phyloP scores from a whole-genome alignment of 202 grass and related monocot species.

The Carex arenaria region DNA sequence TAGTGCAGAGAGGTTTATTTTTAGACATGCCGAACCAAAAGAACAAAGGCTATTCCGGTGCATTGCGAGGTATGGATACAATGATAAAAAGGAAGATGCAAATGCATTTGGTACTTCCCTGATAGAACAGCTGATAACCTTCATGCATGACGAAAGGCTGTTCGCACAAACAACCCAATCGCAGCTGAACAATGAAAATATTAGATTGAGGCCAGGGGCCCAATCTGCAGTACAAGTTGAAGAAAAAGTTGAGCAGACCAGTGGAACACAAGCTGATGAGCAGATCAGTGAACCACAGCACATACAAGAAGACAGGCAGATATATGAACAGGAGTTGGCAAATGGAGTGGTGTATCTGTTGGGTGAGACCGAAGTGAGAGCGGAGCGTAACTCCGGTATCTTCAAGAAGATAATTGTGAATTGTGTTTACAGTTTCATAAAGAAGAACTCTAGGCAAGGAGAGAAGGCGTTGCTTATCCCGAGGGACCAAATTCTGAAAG shows the following conservation, averaged over 20 bases:
- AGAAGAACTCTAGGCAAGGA: constrained; percentile 54
- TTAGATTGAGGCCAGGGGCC: not conserved
- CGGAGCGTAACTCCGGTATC: constrained; percentile 28
- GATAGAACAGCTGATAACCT: constrained; percentile 40
- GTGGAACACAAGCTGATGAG: not conserved
- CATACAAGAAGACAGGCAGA: constrained; percentile 24
- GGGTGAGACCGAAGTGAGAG: constrained; percentile 48
- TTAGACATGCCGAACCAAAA: constrained; percentile 41
- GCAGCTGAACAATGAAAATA: not conserved
- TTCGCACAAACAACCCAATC: constrained; percentile 18
- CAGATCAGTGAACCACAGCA: not conserved
- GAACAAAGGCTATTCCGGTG: constrained; percentile 42
- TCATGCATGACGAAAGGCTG: constrained; percentile 35
- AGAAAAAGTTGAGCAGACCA: not conserved
- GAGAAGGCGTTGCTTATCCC: constrained; percentile 43
- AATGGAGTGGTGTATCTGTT: constrained; percentile 66
- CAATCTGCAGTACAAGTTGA: not conserved
- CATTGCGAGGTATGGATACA: constrained; percentile 61
- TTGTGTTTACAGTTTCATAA: constrained; percentile 57
- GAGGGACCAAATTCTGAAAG: constrained; percentile 55
- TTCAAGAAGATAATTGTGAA: constrained; percentile 52
- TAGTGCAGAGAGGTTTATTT: constrained; percentile 45
- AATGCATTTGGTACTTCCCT: constrained; percentile 34
- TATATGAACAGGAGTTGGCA: constrained; percentile 45
- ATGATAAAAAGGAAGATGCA: constrained; percentile 37